These are phyloP conservation scores for Globisporangium orthogonon DNA, from an alignment of 352 stramenopile species.

Conservation along the genomic window DNA sequence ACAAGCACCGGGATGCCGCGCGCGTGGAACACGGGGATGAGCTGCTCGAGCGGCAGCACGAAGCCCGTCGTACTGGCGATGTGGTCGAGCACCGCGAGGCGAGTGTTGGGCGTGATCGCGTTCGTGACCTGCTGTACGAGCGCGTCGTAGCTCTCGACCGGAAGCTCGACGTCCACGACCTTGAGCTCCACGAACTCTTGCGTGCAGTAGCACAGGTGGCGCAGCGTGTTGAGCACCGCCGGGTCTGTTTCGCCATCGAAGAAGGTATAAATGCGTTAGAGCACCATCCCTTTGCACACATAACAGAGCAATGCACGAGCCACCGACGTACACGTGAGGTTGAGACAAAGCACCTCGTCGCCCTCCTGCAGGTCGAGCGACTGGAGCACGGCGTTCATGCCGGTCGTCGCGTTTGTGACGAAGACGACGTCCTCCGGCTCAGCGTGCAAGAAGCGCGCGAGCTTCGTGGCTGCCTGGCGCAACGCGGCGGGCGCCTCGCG, in stretches of 20 bases:
- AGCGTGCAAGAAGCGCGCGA: conserved; percentile 63
- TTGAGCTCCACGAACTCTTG: conserved; percentile 88
- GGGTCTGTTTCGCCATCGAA: conserved; percentile 36
- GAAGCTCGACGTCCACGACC: conserved; percentile 73
- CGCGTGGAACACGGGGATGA: conserved; percentile 77
- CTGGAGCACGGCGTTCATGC: conserved; percentile 80
- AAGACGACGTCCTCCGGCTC: conserved; percentile 81
- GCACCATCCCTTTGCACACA: neutral
- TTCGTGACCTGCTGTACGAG: conserved; percentile 63
- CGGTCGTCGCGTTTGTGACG: conserved; percentile 80
- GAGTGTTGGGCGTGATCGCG: conserved; percentile 80
- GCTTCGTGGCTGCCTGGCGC: conserved; percentile 49
- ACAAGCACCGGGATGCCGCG: conserved; percentile 74
- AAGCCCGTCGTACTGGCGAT: conserved; percentile 76
- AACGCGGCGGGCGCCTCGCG: conserved; percentile 55
- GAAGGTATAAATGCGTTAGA: conserved; percentile 2
- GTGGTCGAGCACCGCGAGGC: conserved; percentile 77
- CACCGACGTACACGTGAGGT: conserved; percentile 66
- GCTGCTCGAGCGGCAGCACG: conserved; percentile 71
- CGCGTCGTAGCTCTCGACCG: conserved; percentile 58
- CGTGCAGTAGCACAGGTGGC: conserved; percentile 80
- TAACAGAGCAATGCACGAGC: neutral
- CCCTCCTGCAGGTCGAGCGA: conserved; percentile 83
- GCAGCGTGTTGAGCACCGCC: conserved; percentile 76
- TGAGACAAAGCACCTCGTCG: conserved; percentile 85